Evolutionary conservation across 768 basidiomycete genomes (phyloP), one percentile per base, ranked within the genome.

Genomic region (Sporobolomyces roseus): DNA sequence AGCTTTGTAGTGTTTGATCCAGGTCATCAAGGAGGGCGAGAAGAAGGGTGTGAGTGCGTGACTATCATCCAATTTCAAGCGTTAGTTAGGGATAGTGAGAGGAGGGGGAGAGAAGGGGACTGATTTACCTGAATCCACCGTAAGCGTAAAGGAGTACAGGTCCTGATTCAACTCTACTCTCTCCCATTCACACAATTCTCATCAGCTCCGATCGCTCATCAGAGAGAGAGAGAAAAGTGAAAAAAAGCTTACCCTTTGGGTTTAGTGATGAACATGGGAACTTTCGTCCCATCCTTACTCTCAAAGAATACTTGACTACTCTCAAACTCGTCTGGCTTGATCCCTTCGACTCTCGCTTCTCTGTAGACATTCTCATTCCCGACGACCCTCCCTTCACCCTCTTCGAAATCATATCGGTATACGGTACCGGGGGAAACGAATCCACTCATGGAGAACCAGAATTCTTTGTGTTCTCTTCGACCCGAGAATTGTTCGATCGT

Each of bases 261-360:
- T 53, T 85, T 83, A 27, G 90, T 87, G 69, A 92, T 83, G 75
- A 90, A 91, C 90, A 92, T 91, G 2, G 90, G 90, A 41, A 92
- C 81, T 61, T 82, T 83, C 8, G 88, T 90, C 2, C 88, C 88
- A 75, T 91, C 90, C 77, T 87, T 88, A 78, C 85, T 86, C 25
- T 81, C 77, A 74, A 86, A 91, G 87, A 90, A 92, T 25, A 90
- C 87, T 79, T 91, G 90, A 65, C 83, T 82, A 36, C 85, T 81
- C 35, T 84, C 81, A 72, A 91, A 91, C 51, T 91, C 88, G 12
- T 85, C 83, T 0, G 84, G 81, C 56, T 83, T 80, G 41, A 91
- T 79, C 5, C 86, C 87, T 27, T 81, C 82, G 19, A 90, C 83
- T 46, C 82, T 75, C 2, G 85, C 85, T 36, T 83, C 80, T 60